These are phyloP conservation scores for Plasmodium fragile DNA, from an alignment of 169 alveolate species.

Conservation along the genomic window DNA sequence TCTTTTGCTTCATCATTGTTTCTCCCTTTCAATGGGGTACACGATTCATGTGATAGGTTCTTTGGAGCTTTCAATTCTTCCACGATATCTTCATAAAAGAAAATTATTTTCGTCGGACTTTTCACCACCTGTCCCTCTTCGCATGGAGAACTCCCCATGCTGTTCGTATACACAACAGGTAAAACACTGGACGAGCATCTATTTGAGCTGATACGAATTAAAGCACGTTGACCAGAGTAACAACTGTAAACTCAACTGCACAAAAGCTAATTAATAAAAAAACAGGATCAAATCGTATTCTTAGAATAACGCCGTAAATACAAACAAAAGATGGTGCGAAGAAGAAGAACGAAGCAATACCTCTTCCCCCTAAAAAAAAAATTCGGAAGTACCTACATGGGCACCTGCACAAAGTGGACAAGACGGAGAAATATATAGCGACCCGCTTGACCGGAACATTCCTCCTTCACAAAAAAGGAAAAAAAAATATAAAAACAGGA, in stretches of 20 bases:
- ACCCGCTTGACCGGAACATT: background rate
- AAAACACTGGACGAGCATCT: no score
- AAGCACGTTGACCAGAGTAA: background rate
- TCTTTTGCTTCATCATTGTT: constrained; percentile 1
- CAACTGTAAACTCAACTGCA: background rate
- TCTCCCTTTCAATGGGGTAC: constrained; percentile 19
- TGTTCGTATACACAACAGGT: no score
- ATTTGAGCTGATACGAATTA: no score
- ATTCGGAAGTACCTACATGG: background rate
- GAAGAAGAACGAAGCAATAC: background rate
- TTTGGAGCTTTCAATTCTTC: constrained; percentile 25
- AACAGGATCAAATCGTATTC: background rate
- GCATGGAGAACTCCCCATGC: constrained; percentile 5
- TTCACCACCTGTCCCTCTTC: constrained; percentile 7
- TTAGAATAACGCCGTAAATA: background rate
- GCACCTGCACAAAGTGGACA: background rate
- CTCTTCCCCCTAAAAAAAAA: background rate
- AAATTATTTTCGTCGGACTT: background rate
- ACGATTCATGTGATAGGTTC: constrained; percentile 16
- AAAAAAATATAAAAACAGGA: background rate
- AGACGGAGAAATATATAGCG: background rate
- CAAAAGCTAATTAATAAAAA: background rate
- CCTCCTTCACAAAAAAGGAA: background rate
- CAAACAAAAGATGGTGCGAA: background rate
- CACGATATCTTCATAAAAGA: constrained; percentile 52